phyloP scores from a whole-genome alignment of 2,329 filamentous ascomycete species.

The Botrytis paeoniae region DNA sequence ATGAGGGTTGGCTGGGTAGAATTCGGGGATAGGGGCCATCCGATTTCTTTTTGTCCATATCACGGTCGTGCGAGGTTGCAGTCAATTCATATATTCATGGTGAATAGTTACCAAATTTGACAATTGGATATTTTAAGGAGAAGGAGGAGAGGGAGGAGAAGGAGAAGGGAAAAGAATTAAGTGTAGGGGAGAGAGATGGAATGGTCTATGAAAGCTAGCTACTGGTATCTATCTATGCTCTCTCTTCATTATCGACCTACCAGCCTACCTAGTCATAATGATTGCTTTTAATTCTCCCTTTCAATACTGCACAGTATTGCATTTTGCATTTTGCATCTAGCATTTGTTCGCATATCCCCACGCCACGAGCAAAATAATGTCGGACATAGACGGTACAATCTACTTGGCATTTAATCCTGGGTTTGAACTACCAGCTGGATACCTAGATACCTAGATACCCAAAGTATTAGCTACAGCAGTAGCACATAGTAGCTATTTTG shows the following conservation, averaged over 20 bases:
- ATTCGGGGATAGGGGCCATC: constrained; percentile 2
- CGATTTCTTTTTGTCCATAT: not conserved
- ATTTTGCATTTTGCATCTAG: not conserved
- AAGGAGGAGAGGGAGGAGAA: constrained; percentile 39
- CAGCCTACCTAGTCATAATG: not conserved
- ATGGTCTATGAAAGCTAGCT: not conserved
- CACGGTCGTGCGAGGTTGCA: not conserved
- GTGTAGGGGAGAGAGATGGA: not conserved
- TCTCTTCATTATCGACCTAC: not conserved
- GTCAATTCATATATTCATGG: not conserved
- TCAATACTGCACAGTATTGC: not conserved
- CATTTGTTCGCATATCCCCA: not conserved
- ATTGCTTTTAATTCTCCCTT: not conserved
- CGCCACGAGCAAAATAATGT: not conserved
- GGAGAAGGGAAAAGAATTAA: not conserved
- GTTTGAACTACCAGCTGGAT: no score
- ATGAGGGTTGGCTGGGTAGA: not conserved
- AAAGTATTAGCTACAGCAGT: not conserved
- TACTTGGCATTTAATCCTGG: not conserved
- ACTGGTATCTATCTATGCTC: not conserved
- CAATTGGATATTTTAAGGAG: constrained; percentile 35
- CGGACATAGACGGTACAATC: not conserved
- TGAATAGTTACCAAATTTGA: not conserved
- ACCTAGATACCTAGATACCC: not conserved
- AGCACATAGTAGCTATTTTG: not conserved